Evolutionary conservation across 306 rosid species (phyloP).

Genomic region (Lupinus albus): DNA sequence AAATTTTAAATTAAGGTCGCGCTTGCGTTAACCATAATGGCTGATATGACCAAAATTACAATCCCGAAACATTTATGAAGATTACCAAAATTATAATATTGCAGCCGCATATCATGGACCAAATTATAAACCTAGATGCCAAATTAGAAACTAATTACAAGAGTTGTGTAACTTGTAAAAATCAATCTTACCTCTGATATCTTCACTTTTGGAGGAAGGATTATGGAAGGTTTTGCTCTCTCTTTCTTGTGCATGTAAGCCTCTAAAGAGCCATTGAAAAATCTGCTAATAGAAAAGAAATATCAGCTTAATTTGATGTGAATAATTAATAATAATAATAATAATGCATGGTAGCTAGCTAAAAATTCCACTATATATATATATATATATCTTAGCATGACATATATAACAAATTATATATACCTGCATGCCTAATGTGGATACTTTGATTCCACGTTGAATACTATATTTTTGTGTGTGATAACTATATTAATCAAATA

Average conservation of each 20-base stretch:
- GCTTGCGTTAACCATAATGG: too few species aligned
- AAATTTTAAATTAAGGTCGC: not conserved
- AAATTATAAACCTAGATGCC: not conserved
- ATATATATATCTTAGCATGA: slow-evolving; percentile 36
- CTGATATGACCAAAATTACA: too few species aligned
- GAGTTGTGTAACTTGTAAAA: not conserved
- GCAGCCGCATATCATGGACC: too few species aligned
- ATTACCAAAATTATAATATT: too few species aligned
- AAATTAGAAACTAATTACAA: not conserved
- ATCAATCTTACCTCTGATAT: slow-evolving; percentile 51
- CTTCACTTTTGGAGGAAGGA: slow-evolving; percentile 47
- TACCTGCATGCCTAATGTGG: slow-evolving; percentile 49
- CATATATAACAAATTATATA: slow-evolving; percentile 40
- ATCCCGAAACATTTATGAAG: too few species aligned
- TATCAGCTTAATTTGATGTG: slow-evolving; percentile 43
- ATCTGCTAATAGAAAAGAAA: slow-evolving; percentile 47
- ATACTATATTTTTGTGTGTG: slow-evolving; percentile 32
- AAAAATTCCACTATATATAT: slow-evolving; percentile 36
- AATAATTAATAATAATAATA: not conserved
- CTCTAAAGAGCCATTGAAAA: slow-evolving; percentile 62
- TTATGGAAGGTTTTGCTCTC: slow-evolving; percentile 37
- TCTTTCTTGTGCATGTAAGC: slow-evolving; percentile 47
- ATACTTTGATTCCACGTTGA: slow-evolving; percentile 36
- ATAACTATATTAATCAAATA: slow-evolving; percentile 55
- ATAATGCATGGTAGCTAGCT: slow-evolving; percentile 36